Evolutionary conservation across 1,284 basidiomycete species (phyloP).

Genomic region (Amanita bisporigera): DNA sequence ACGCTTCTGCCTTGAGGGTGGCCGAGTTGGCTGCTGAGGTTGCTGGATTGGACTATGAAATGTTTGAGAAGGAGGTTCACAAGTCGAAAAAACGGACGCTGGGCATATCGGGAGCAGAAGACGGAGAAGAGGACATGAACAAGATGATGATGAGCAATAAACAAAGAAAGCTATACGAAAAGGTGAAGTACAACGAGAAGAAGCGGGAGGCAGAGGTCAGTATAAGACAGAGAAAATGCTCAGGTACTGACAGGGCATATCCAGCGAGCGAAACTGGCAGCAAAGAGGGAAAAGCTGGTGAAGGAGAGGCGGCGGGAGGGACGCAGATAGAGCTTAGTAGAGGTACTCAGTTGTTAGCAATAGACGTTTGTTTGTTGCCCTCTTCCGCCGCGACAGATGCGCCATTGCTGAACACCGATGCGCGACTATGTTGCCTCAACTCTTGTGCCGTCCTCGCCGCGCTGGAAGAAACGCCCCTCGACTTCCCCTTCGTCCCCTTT

Average conservation of each 20-base stretch:
- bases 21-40: conserved; percentile 96
- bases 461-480: conserved; percentile 62
- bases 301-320: conserved; percentile 48
- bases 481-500: conserved; percentile 27
- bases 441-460: conserved; percentile 61
- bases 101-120: conserved; percentile 38
- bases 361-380: not conserved
- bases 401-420: not conserved
- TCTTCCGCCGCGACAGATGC: not conserved
- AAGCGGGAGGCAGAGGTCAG: conserved; percentile 84
- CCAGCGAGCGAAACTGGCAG: conserved; percentile 66
- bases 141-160: conserved; percentile 99
- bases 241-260: conserved; percentile 13
- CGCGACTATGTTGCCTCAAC: not conserved
- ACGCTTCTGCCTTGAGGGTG: conserved; percentile 77
- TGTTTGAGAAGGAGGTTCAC: conserved; percentile 82
- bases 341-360: no score
- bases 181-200: conserved; percentile 89
- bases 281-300: conserved; percentile 56
- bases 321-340: not conserved
- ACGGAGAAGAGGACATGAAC: conserved; percentile 68
- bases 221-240: conserved; percentile 16
- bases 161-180: conserved; percentile 95
- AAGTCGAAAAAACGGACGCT: conserved; percentile 63
- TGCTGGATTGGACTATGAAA: conserved; percentile 82